Evolutionary conservation across 2,329 filamentous ascomycete genomes (phyloP).

Genomic region (Exserohilum turcica): DNA sequence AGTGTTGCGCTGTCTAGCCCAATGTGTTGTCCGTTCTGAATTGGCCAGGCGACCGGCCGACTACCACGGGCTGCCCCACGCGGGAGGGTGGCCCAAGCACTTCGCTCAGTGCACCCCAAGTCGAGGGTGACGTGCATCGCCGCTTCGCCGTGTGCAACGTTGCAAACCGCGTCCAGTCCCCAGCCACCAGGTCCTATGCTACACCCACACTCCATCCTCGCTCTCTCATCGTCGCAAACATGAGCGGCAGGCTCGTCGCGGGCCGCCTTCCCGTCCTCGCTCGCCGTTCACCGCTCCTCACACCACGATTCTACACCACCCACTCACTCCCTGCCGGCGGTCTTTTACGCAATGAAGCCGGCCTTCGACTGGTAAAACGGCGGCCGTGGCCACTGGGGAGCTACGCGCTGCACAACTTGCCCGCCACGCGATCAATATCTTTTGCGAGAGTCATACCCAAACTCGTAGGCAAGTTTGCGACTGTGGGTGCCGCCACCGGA

Average conservation of each 20-base stretch:
- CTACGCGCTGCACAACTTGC: conserved; percentile 82
- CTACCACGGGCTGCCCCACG: conserved; percentile 11
- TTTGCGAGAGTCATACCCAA: conserved; percentile 77
- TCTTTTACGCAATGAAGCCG: conserved; percentile 45
- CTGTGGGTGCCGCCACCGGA: conserved; percentile 89
- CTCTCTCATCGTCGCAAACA: conserved; percentile 42
- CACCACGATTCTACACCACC: conserved; percentile 55
- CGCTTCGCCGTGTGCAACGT: conserved; percentile 10
- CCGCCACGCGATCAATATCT: conserved; percentile 67
- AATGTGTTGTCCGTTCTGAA: conserved; percentile 6
- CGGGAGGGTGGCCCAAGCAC: conserved; percentile 12
- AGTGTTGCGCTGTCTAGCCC: conserved; percentile 5
- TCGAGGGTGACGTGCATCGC: conserved; percentile 26
- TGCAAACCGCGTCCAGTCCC: conserved; percentile 1
- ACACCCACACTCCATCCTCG: conserved; percentile 11
- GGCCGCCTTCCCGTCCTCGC: conserved; percentile 71
- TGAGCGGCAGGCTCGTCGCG: conserved; percentile 77
- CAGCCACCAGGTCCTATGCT: conserved; percentile 23
- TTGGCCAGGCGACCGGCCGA: neutral
- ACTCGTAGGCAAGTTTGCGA: conserved; percentile 84
- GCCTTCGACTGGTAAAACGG: conserved; percentile 48
- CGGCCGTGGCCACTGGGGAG: conserved; percentile 76
- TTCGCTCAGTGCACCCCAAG: conserved; percentile 11
- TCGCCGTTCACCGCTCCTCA: conserved; percentile 67
- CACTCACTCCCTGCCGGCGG: conserved; percentile 45